Evolutionary conservation across 2,329 filamentous ascomycete genomes (phyloP).

Genomic region (Stylonectria norvegica): DNA sequence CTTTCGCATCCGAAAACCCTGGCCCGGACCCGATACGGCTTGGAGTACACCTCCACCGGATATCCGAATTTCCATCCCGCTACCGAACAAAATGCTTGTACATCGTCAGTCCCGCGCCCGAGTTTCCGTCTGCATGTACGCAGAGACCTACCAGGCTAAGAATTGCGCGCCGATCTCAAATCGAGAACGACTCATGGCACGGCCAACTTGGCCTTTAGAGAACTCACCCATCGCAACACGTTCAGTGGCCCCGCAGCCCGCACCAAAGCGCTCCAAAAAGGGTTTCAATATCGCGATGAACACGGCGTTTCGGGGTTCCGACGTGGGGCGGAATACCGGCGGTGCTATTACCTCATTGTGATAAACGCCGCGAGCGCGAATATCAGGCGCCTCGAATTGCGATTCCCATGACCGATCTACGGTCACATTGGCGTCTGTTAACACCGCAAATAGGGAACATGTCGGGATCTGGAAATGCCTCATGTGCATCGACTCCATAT

Average conservation of each 20-base stretch:
- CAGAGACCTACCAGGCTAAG: too few relatives aligned
- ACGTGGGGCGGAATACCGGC: neutral
- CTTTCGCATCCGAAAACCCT: constrained; percentile 15
- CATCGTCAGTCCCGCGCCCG: too few relatives aligned
- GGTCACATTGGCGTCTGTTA: neutral
- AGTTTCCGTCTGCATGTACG: too few relatives aligned
- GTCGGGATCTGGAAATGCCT: constrained; percentile 1
- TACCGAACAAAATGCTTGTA: too few relatives aligned
- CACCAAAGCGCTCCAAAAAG: too few relatives aligned
- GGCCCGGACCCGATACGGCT: constrained; percentile 20
- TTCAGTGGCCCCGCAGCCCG: too few relatives aligned
- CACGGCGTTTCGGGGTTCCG: neutral
- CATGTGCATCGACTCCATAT: too few relatives aligned
- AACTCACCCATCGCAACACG: too few relatives aligned
- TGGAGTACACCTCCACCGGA: neutral
- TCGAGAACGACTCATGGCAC: too few relatives aligned
- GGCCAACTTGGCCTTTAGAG: too few relatives aligned
- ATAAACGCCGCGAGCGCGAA: neutral
- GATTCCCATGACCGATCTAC: neutral
- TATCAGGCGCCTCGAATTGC: neutral
- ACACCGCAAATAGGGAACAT: neutral
- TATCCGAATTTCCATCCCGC: neutral
- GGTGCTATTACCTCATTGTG: neutral
- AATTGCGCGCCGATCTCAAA: too few relatives aligned
- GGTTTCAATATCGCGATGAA: neutral